Evolutionary conservation across 148 eudicot species (phyloP), one percentile per base, ranked within the genome.

Genomic region (Polygonum aviculare): DNA sequence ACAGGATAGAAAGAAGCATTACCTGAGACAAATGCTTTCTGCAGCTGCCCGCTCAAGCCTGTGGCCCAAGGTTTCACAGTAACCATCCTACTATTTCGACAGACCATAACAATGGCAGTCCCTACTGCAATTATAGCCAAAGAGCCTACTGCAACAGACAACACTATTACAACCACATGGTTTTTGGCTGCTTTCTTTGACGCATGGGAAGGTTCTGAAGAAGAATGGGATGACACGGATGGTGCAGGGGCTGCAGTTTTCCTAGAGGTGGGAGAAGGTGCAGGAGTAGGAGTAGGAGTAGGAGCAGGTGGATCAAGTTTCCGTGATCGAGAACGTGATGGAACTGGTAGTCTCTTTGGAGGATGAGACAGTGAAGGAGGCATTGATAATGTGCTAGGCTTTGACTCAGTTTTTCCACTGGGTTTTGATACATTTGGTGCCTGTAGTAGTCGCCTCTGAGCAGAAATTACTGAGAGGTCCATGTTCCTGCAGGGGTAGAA

Each of bases 11-110:
- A 26, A 44, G 54, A 45, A 45, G 54, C 35, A 72, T 44, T 48
- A 93, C 98, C 96, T 82, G 93, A 80, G 33, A 90, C 87, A 79
- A 93, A 91, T 74, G 96, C 98, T 78, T 86, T 91, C 85, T 91
- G 96, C 75, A 89, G 92, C 87, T 88, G 93, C 69, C 93, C 98
- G 76, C 98, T 93, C 73, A 89, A 82, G 18, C 96, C 98, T 9
- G 96, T 88, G 22, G 86, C 87, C 98, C 98, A 93, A 52, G 98
- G 98, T 80, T 81, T 89, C 45, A 91, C 89, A 36, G 90, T 76
- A 69, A 80, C 89, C 74, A 85, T 77, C 81, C 84, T 89, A 79
- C 81, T 84, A 18, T 78, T 82, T 78, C 86, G 84, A 75, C 86
- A 88, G 69, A 84, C 33, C 22, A 82, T 14, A 52, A 44, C 47